Base-by-base conservation (phyloP, 2,329 filamentous ascomycete genomes). In the Penicillium psychrosexuale region DNA sequence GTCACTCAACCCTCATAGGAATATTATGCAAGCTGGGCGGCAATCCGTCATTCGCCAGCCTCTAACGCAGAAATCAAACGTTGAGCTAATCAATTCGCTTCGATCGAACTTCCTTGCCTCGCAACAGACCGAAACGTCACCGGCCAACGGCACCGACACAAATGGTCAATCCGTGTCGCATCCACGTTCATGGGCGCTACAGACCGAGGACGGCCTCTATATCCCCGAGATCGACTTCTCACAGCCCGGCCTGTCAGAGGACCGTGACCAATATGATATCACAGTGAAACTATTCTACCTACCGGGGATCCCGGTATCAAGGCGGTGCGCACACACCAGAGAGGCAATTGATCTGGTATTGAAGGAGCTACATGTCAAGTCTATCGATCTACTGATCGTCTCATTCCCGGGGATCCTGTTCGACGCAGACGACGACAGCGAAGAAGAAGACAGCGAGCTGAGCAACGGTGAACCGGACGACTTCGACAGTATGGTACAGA, bases 281-380 rank as follows among this genome's bases (percentile, higher is more conserved):
- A 97, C 93, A 0, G 87, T 94, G 58, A 99, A 99, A 76, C 77
- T 99, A 22, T 99, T 99, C 79, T 95, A 94, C 74, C 82, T 97
- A 28, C 88, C 91, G 3, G 84, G 83, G 17, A 83, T 90, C 50
- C 80, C 86, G 9, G 76, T 84, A 1, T 80, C 81, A 17, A 77
- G 85, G 61, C 84, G 93, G 56, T 83, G 83, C 62, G 78, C 80
- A 51, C 87, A 96, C 69, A 88, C 89, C 8, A 76, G 82, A 52
- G 89, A 95, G 68, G 93, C 94, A 1, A 80, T 99, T 62, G 79
- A 84, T 48, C 76, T 96, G 9, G 92, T 97, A 9, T 80, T 88
- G 61, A 88, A 87, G 70, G 90, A 96, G 73, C 78, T 99, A 54
- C 83, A 86, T 50, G 85, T 92, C 8, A 73, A 83, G 8, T 85